Percentiles rank a stretch among this genome's conserved stretches.
Evolutionary conservation across 176 grass and related monocot species (phyloP).

Genomic region (Elaeis guineensis): DNA sequence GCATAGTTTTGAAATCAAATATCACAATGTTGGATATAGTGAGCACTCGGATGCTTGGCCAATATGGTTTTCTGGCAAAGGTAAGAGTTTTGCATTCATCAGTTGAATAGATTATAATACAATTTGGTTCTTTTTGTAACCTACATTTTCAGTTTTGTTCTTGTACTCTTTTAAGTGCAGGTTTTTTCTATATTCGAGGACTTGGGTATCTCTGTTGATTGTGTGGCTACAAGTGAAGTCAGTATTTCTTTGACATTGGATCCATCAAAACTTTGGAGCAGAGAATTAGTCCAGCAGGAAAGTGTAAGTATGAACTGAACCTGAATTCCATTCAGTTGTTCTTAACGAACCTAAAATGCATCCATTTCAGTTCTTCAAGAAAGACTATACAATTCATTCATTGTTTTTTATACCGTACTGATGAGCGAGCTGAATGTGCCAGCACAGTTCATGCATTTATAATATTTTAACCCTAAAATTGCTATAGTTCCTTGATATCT

Average conservation of each 20-base stretch:
- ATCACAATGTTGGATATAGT: constrained; percentile 93
- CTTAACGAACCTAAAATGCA: too few species aligned
- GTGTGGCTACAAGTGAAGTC: constrained; percentile 94
- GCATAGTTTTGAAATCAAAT: constrained; percentile 96
- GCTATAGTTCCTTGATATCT: too few species aligned
- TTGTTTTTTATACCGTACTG: neutral
- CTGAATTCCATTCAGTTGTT: neutral
- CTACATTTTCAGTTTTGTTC: neutral
- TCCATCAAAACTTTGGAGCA: constrained; percentile 77
- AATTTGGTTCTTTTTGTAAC: too few species aligned
- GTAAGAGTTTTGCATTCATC: constrained; percentile 19
- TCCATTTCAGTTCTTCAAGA: too few species aligned
- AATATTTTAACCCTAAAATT: too few species aligned
- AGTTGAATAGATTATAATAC: too few species aligned
- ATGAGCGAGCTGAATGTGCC: neutral
- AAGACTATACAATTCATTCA: neutral
- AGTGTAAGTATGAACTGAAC: constrained; percentile 18
- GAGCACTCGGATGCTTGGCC: constrained; percentile 94
- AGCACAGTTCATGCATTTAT: too few species aligned
- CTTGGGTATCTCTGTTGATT: constrained; percentile 88
- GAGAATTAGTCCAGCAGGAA: constrained; percentile 80
- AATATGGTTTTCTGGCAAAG: constrained; percentile 92
- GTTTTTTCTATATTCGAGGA: constrained; percentile 96
- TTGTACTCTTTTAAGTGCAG: constrained; percentile 22
- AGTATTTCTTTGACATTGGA: constrained; percentile 89